Percentiles rank a stretch among this genome's conserved stretches.
phyloP scores from a whole-genome alignment of 768 basidiomycete species.

The Lentinula sp. region DNA sequence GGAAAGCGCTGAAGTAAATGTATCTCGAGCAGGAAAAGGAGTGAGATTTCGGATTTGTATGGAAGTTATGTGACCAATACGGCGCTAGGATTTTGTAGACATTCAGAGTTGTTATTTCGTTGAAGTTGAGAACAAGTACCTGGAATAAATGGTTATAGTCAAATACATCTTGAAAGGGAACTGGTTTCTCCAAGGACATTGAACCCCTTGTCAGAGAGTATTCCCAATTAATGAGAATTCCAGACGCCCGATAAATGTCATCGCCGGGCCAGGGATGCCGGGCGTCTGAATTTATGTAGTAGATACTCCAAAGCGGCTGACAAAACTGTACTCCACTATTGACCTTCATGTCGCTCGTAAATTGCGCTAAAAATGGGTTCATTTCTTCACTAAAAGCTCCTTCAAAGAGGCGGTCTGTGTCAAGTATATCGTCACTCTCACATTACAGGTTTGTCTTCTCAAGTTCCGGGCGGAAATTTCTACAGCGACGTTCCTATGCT shows the following conservation, averaged over 20 bases:
- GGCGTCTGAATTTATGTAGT: background rate
- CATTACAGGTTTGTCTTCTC: background rate
- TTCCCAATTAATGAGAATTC: background rate
- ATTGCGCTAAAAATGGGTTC: conserved; percentile 1
- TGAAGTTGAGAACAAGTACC: background rate
- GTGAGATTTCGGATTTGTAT: conserved; percentile 78
- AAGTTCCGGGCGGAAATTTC: background rate
- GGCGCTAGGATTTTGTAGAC: conserved; percentile 36
- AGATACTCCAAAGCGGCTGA: background rate
- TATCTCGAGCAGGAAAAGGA: conserved; percentile 78
- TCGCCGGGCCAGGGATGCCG: background rate
- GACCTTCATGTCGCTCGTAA: conserved; percentile 6
- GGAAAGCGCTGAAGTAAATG: conserved; percentile 66
- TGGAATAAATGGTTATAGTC: background rate
- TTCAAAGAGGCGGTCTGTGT: background rate
- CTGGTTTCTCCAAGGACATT: background rate
- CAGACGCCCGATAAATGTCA: background rate
- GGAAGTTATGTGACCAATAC: conserved; percentile 66
- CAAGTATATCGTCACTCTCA: background rate
- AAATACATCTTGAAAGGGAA: background rate
- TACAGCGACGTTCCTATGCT: conserved; percentile 1
- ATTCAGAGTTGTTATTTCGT: background rate
- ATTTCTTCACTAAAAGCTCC: background rate
- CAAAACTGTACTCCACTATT: background rate
- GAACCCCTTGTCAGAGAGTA: background rate